phyloP scores from a whole-genome alignment of 139 green algal species.

The Pleodorina starrii region DNA sequence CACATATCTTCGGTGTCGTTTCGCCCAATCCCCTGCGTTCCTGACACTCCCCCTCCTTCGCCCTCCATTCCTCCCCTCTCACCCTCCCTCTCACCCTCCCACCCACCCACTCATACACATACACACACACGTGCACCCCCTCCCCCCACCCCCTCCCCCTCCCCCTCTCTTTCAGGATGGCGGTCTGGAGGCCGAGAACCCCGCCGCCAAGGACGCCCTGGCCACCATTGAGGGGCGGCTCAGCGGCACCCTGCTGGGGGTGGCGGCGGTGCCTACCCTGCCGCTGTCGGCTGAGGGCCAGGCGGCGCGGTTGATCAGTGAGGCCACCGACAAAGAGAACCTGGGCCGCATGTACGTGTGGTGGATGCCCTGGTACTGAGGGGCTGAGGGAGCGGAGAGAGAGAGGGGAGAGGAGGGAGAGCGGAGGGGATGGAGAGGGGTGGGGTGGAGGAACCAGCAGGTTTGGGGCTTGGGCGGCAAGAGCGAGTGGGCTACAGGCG shows the following conservation, averaged over 20 bases:
- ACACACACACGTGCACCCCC: no score
- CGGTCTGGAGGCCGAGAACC: conserved; percentile 31
- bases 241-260: conserved; percentile 90
- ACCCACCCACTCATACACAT: no score
- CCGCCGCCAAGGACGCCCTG: conserved; percentile 82
- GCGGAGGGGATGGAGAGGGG: neutral
- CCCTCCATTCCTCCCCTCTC: no score
- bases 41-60: no score
- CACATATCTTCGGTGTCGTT: no score
- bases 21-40: no score
- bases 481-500: neutral
- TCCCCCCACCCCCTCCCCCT: no score
- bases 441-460: neutral
- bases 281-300: conserved; percentile 90
- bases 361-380: conserved; percentile 90
- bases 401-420: neutral
- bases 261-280: conserved; percentile 84
- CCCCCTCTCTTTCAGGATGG: conserved; percentile 1
- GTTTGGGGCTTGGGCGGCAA: neutral
- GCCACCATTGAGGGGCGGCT: conserved; percentile 85
- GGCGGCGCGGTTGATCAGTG: conserved; percentile 88
- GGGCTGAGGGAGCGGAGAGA: neutral
- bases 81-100: no score
- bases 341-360: conserved; percentile 95
- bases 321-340: conserved; percentile 91